Percentiles rank a stretch among this genome's conserved stretches.
These are phyloP conservation scores for Uronychia binucleata DNA, from an alignment of 73 alveolate genomes.

Conservation along the genomic window DNA sequence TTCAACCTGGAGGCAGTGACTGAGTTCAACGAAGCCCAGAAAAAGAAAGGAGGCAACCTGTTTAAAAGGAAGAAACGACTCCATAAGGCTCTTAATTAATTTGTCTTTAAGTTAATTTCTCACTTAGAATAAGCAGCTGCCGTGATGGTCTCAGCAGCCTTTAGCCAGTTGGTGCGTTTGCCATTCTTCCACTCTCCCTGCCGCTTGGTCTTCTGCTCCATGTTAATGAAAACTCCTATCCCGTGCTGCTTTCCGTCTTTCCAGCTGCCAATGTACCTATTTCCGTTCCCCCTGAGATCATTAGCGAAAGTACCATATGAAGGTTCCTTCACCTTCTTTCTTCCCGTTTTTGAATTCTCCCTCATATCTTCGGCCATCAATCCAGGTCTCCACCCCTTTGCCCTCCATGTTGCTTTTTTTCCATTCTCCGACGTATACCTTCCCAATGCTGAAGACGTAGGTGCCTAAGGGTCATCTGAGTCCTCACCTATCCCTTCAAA, in stretches of 20 bases:
- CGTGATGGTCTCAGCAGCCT: conserved; percentile 22
- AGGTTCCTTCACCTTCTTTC: conserved; percentile 52
- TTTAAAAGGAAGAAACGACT: background rate
- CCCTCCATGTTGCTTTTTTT: conserved; percentile 63
- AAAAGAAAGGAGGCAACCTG: background rate
- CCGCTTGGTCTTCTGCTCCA: conserved; percentile 31
- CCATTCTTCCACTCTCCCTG: conserved; percentile 58
- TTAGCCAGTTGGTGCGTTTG: conserved; percentile 35
- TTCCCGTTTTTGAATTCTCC: conserved; percentile 44
- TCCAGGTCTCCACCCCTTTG: conserved; percentile 59
- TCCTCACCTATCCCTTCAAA: conserved; percentile 39
- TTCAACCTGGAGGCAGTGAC: background rate
- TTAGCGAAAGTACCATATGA: background rate
- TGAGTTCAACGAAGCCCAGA: background rate
- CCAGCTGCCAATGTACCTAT: conserved; percentile 78
- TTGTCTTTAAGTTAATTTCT: background rate
- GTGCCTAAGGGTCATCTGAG: background rate
- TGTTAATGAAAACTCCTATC: conserved; percentile 66
- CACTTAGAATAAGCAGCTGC: background rate
- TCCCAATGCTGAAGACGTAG: background rate
- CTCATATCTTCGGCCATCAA: conserved; percentile 55
- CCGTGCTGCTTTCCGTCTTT: conserved; percentile 73
- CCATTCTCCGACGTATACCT: conserved; percentile 2
- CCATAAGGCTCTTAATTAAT: background rate
- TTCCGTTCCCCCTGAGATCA: conserved; percentile 70